phyloP scores from a whole-genome alignment of 2,329 filamentous ascomycete species.

The Hymenoscyphus repandus region DNA sequence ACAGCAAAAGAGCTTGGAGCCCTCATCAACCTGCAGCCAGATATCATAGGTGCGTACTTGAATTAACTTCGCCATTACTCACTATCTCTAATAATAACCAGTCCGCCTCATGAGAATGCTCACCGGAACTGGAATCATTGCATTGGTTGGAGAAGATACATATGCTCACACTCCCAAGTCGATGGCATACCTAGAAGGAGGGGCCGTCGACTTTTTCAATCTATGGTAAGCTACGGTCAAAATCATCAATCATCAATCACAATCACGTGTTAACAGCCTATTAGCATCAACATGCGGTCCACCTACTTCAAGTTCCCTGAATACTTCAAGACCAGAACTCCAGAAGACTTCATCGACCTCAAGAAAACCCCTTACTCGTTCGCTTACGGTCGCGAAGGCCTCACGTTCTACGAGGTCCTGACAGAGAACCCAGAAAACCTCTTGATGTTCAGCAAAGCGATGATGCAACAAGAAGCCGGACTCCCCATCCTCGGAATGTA shows the following conservation, averaged over 20 bases:
- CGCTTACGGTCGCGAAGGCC: conserved; percentile 15
- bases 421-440: conserved; percentile 8
- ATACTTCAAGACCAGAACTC: conserved; percentile 16
- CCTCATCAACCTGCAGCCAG: conserved; percentile 13
- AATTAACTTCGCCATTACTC: not conserved
- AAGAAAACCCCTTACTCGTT: conserved; percentile 18
- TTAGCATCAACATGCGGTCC: conserved; percentile 11
- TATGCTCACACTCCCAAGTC: conserved; percentile 20
- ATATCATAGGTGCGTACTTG: conserved; percentile 16
- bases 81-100: not conserved
- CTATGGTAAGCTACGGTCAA: conserved; percentile 17
- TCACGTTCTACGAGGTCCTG: conserved; percentile 21
- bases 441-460: conserved; percentile 19
- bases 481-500: conserved; percentile 21
- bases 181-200: conserved; percentile 15
- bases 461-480: conserved; percentile 14
- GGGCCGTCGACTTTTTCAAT: conserved; percentile 18
- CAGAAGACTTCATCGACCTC: conserved; percentile 14
- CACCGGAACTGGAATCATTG: conserved; percentile 14
- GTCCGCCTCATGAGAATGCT: conserved; percentile 20
- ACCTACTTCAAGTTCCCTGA: conserved; percentile 9
- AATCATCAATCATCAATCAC: not conserved
- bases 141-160: conserved; percentile 14
- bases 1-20: conserved; percentile 17
- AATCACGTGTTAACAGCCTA: not conserved